A percentile compares a stretch with the other conserved stretches of the same genome.
Conservation (phyloP, 441 rosid species). For the Omphalea diandra region DNA sequence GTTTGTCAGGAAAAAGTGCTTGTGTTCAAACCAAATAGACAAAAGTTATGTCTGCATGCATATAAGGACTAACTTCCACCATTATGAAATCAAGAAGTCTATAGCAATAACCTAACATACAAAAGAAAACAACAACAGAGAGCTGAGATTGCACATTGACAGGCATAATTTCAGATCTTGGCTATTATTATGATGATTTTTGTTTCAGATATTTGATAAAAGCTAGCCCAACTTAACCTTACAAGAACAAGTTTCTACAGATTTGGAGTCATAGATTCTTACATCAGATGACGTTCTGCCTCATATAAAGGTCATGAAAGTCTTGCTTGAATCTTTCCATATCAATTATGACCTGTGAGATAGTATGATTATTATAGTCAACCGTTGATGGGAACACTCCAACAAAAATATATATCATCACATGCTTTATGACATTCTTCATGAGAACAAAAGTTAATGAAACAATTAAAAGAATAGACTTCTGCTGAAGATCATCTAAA, state of each 20-base stretch:
- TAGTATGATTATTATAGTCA: not conserved
- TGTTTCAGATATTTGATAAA: not conserved
- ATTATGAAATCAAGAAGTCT: not conserved
- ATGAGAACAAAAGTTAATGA: not conserved
- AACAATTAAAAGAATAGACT: not conserved
- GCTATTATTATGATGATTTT: not conserved
- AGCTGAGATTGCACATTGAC: not conserved
- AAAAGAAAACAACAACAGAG: not conserved
- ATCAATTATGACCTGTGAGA: constrained; percentile 62
- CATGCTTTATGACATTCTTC: not conserved
- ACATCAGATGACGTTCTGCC: constrained; percentile 54
- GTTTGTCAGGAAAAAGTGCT: not conserved
- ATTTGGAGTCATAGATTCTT: constrained; percentile 22
- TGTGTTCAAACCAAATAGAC: not conserved
- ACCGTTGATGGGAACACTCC: constrained; percentile 9
- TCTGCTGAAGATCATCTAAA: not conserved
- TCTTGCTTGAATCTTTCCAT: constrained; percentile 89
- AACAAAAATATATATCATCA: not conserved
- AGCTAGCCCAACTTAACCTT: not conserved
- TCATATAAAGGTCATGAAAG: constrained; percentile 45
- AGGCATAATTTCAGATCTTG: not conserved
- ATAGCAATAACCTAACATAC: not conserved
- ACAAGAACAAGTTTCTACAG: not conserved
- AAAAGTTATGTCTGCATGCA: not conserved
- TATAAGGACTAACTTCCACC: not conserved